phyloP scores from a whole-genome alignment of 768 basidiomycete species.

The Lanmaoa rubissima region DNA sequence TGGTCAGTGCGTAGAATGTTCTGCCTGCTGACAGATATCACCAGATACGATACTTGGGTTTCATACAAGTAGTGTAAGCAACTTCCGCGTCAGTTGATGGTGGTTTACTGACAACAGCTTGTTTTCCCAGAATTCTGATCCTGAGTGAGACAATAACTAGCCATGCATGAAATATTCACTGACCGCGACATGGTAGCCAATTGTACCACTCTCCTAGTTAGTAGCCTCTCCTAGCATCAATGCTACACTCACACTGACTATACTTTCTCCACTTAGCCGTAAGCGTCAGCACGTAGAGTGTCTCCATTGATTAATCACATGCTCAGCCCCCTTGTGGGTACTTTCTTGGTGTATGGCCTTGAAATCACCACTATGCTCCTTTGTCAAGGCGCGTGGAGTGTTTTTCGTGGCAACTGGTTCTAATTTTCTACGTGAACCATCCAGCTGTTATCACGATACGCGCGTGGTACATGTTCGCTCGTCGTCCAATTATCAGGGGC shows the following conservation, averaged over 20 bases:
- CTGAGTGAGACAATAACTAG: conserved; percentile 1
- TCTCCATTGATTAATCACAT: background rate
- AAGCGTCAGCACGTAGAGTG: background rate
- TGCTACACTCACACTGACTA: background rate
- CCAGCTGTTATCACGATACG: conserved; percentile 17
- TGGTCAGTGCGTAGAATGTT: background rate
- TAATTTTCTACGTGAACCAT: background rate
- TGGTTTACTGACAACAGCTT: background rate
- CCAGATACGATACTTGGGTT: conserved; percentile 14
- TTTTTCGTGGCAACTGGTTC: background rate
- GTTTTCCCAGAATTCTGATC: conserved; percentile 1
- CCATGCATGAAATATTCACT: background rate
- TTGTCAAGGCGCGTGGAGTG: conserved; percentile 16
- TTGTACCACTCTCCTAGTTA: background rate
- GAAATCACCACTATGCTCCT: background rate
- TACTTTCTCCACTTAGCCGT: conserved; percentile 3
- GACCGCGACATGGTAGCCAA: background rate
- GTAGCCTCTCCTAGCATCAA: background rate
- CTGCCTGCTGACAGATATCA: background rate
- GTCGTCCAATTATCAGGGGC: background rate
- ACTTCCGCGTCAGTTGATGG: background rate
- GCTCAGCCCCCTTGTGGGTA: background rate
- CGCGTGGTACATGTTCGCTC: conserved; percentile 21
- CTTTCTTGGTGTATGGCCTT: background rate
- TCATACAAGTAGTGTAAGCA: conserved; percentile 6